These are phyloP conservation scores for Termitomyces sp. DNA, from an alignment of 768 basidiomycete genomes.

Conservation along the genomic window DNA sequence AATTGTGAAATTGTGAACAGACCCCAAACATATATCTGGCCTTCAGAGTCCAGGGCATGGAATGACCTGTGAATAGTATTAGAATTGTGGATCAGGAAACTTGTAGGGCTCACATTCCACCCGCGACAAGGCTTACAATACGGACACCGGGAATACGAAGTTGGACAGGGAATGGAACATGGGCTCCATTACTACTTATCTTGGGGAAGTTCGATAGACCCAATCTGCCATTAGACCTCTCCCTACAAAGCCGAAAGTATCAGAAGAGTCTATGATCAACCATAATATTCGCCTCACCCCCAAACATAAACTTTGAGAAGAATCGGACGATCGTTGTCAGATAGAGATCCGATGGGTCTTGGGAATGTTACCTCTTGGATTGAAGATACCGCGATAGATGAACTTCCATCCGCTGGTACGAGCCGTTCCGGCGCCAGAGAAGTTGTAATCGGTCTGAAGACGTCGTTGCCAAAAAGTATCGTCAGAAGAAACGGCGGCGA, in stretches of 20 bases:
- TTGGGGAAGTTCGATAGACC: slow-evolving; percentile 42
- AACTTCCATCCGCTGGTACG: slow-evolving; percentile 76
- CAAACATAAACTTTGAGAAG: slow-evolving; percentile 41
- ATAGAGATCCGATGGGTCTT: not conserved
- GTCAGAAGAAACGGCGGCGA: slow-evolving; percentile 58
- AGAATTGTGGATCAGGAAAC: not conserved
- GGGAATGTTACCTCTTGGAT: slow-evolving; percentile 59
- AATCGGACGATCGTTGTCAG: not conserved
- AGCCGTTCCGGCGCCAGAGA: slow-evolving; percentile 66
- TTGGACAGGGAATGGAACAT: slow-evolving; percentile 61
- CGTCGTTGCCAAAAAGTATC: slow-evolving; percentile 79
- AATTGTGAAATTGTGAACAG: slow-evolving; percentile 11
- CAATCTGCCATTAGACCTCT: slow-evolving; percentile 57
- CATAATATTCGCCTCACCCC: slow-evolving; percentile 32
- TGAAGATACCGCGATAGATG: slow-evolving; percentile 68
- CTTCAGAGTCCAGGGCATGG: slow-evolving; percentile 77
- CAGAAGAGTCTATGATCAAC: slow-evolving; percentile 1
- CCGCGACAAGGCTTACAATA: slow-evolving; percentile 71
- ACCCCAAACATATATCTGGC: slow-evolving; percentile 83
- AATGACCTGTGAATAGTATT: slow-evolving; percentile 59
- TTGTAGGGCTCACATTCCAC: slow-evolving; percentile 64
- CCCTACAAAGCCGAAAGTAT: slow-evolving; percentile 33
- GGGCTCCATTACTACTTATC: slow-evolving; percentile 24
- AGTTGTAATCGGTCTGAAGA: slow-evolving; percentile 72
- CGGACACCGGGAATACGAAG: slow-evolving; percentile 56